Percentiles rank a stretch among this genome's conserved stretches.
phyloP scores from a whole-genome alignment of 352 stramenopile species.

The Pythium sukuiense region DNA sequence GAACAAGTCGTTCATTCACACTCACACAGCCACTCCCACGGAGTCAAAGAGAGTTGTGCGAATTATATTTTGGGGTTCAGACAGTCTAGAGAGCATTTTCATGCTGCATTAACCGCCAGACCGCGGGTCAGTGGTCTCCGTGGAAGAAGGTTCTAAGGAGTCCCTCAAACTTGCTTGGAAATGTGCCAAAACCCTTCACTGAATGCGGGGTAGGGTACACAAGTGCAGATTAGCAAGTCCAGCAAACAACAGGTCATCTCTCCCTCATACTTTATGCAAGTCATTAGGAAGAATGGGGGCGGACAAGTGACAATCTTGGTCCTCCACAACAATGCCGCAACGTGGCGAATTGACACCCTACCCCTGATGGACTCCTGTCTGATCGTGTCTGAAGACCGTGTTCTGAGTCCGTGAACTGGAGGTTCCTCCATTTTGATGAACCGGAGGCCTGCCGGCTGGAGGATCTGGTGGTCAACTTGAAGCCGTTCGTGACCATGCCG shows the following conservation, averaged over 20 bases:
- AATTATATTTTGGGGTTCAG: not conserved
- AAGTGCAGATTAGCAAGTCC: not conserved
- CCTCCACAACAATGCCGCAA: not conserved
- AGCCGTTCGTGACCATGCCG: not conserved
- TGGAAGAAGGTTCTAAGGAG: not conserved
- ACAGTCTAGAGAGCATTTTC: not conserved
- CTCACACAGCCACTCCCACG: not conserved
- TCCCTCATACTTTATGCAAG: not conserved
- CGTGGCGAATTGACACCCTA: not conserved
- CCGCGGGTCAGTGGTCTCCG: no score
- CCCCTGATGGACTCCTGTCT: not conserved
- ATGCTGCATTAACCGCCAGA: not conserved
- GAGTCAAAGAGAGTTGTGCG: not conserved
- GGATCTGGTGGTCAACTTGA: not conserved
- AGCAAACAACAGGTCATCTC: not conserved
- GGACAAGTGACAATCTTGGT: constrained; percentile 1
- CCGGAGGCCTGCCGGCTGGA: not conserved
- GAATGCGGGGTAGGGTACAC: constrained; percentile 1
- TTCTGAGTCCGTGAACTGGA: constrained; percentile 1
- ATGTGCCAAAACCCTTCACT: not conserved
- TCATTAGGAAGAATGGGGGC: not conserved
- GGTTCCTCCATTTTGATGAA: not conserved
- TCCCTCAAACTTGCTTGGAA: not conserved
- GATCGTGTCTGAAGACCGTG: constrained; percentile 6
- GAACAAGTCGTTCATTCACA: no score